Percentiles rank a stretch among this genome's conserved stretches.
phyloP scores from a whole-genome alignment of 2,329 filamentous ascomycete genomes.

The Sclerotinia nivalis region DNA sequence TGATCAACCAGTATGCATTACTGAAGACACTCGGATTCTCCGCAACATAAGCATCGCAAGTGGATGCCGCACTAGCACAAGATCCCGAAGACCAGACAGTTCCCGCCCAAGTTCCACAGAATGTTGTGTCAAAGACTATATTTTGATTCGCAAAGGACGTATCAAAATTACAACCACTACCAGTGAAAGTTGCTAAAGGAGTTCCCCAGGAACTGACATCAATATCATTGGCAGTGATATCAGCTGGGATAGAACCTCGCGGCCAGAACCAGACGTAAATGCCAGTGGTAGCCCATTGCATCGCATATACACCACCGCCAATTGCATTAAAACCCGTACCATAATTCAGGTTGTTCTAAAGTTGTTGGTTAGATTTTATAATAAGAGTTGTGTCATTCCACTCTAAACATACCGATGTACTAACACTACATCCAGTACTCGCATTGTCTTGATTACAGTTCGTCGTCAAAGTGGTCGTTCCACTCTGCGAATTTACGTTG shows the following conservation, averaged over 20 bases:
- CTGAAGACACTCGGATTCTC: slow-evolving; percentile 65
- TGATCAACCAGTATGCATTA: slow-evolving; percentile 77
- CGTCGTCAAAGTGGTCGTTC: slow-evolving; percentile 36
- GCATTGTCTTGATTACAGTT: slow-evolving; percentile 51
- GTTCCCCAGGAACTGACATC: slow-evolving; percentile 63
- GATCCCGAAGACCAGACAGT: slow-evolving; percentile 61
- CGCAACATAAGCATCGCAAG: slow-evolving; percentile 72
- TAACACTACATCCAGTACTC: slow-evolving; percentile 42
- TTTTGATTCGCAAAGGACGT: slow-evolving; percentile 65
- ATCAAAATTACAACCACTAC: slow-evolving; percentile 61
- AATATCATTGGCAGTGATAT: slow-evolving; percentile 61
- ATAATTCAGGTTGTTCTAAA: slow-evolving; percentile 50
- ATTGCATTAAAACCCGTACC: slow-evolving; percentile 66
- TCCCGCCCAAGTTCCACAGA: slow-evolving; percentile 65
- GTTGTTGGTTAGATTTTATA: slow-evolving; percentile 19
- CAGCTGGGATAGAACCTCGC: slow-evolving; percentile 60
- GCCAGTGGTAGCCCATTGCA: slow-evolving; percentile 62
- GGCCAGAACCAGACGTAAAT: slow-evolving; percentile 78
- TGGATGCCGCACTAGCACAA: slow-evolving; percentile 60
- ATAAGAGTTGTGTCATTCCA: not conserved
- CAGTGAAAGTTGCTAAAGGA: slow-evolving; percentile 66
- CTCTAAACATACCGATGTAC: not conserved
- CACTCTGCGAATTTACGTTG: slow-evolving; percentile 46
- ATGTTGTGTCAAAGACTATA: slow-evolving; percentile 65
- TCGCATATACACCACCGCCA: slow-evolving; percentile 45